These are phyloP conservation scores for Musa troglodytarum DNA, from an alignment of 176 grass and related monocot genomes.

Conservation along the genomic window DNA sequence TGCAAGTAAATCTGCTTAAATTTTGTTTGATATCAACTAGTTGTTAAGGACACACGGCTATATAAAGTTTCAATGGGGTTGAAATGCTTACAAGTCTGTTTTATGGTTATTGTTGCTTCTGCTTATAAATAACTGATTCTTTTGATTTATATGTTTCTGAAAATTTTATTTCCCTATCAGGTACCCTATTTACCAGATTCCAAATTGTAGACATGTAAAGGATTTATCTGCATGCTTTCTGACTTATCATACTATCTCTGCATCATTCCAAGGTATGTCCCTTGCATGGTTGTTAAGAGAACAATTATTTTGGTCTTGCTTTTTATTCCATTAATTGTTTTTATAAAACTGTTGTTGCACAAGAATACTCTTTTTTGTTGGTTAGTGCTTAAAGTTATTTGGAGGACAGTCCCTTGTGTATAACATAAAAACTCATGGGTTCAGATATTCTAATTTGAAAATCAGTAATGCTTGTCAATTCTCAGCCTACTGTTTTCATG, in stretches of 20 bases:
- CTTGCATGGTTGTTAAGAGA: not conserved
- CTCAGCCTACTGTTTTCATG: too few species aligned
- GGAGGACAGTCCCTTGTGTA: not conserved
- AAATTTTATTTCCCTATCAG: slow-evolving; percentile 24
- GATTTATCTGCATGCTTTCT: slow-evolving; percentile 55
- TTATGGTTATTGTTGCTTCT: not conserved
- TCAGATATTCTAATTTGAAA: too few species aligned
- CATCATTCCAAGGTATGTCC: slow-evolving; percentile 56
- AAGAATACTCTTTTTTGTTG: not conserved
- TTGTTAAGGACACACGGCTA: not conserved
- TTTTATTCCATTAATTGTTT: not conserved
- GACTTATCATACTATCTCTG: slow-evolving; percentile 72
- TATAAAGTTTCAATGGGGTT: not conserved
- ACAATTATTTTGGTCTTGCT: not conserved
- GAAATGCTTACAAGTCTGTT: not conserved
- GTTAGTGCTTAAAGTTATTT: not conserved
- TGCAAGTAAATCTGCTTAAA: not conserved
- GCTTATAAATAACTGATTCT: not conserved
- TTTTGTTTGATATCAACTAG: not conserved
- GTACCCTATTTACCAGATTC: slow-evolving; percentile 74
- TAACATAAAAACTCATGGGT: not conserved
- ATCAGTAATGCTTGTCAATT: too few species aligned
- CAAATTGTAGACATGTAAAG: slow-evolving; percentile 41
- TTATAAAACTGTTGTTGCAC: not conserved
- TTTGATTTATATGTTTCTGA: not conserved